These are phyloP conservation scores for Penicillium nordicum DNA, from an alignment of 2,329 filamentous ascomycete species.

Conservation along the genomic window DNA sequence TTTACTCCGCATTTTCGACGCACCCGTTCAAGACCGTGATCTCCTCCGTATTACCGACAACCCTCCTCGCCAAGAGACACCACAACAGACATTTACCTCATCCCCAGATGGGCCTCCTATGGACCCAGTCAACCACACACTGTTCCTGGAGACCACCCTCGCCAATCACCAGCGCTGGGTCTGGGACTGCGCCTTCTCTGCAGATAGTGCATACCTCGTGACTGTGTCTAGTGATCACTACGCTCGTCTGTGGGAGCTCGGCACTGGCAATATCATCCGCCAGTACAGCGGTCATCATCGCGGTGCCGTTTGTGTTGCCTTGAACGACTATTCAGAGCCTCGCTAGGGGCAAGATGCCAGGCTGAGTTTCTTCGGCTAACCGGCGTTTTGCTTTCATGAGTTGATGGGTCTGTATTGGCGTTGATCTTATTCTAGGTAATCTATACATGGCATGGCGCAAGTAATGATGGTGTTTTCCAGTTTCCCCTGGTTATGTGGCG, in stretches of 20 bases:
- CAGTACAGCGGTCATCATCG: constrained; percentile 95
- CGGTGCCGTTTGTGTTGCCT: constrained; percentile 84
- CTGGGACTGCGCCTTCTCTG: constrained; percentile 94
- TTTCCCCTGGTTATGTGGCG: not conserved
- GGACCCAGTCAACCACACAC: constrained; percentile 49
- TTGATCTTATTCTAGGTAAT: constrained; percentile 6
- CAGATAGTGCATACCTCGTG: constrained; percentile 87
- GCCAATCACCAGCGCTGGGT: constrained; percentile 93
- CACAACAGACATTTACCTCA: constrained; percentile 33
- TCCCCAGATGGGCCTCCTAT: constrained; percentile 41
- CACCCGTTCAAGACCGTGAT: constrained; percentile 23
- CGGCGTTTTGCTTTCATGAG: not conserved
- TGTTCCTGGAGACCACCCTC: constrained; percentile 80
- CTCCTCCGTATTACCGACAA: constrained; percentile 29
- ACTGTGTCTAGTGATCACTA: constrained; percentile 94
- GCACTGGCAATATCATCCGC: constrained; percentile 81
- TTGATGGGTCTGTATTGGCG: constrained; percentile 1
- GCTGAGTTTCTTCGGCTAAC: not conserved
- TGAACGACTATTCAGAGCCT: constrained; percentile 72
- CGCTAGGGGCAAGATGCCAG: constrained; percentile 24
- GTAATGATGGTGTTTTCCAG: not conserved
- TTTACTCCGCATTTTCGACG: constrained; percentile 28
- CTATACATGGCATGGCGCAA: constrained; percentile 9
- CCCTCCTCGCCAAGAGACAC: constrained; percentile 25
- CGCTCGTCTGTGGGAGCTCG: constrained; percentile 83